Evolutionary conservation across 2,329 filamentous ascomycete genomes (phyloP).

Genomic region (Drechslerella coelobrocha): DNA sequence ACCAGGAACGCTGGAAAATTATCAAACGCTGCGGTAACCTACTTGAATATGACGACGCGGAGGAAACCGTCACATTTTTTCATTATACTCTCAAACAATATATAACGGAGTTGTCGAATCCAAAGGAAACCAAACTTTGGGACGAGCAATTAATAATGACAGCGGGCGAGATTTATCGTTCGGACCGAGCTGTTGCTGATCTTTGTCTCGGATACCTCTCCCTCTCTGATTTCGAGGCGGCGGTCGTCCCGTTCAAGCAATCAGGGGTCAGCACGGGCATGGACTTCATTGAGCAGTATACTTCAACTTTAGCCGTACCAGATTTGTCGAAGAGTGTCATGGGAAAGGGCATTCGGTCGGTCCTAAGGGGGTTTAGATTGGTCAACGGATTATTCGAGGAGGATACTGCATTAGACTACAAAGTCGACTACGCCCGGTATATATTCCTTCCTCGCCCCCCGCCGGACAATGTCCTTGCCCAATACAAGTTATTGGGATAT

Average conservation of each 20-base stretch:
- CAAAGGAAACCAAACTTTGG: not conserved
- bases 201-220: constrained; percentile 27
- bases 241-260: constrained; percentile 13
- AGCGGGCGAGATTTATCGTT: constrained; percentile 1
- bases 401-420: not conserved
- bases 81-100: constrained; percentile 42
- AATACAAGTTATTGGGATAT: constrained; percentile 28
- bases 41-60: constrained; percentile 24
- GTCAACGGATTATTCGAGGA: constrained; percentile 16
- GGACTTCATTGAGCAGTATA: constrained; percentile 28
- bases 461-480: constrained; percentile 6
- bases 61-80: constrained; percentile 27
- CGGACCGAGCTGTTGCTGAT: not conserved
- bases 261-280: constrained; percentile 18
- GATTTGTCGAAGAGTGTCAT: not conserved
- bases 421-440: constrained; percentile 30
- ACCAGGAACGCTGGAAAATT: constrained; percentile 11
- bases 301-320: constrained; percentile 4
- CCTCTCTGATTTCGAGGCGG: constrained; percentile 34
- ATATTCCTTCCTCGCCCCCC: constrained; percentile 7
- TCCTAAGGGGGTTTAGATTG: constrained; percentile 30
- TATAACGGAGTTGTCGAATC: constrained; percentile 17
- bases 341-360: constrained; percentile 11
- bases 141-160: not conserved
- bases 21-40: constrained; percentile 41